phyloP scores from a whole-genome alignment of 495 filamentous ascomycete genomes.

The Penicillium macrosclerotiorum region DNA sequence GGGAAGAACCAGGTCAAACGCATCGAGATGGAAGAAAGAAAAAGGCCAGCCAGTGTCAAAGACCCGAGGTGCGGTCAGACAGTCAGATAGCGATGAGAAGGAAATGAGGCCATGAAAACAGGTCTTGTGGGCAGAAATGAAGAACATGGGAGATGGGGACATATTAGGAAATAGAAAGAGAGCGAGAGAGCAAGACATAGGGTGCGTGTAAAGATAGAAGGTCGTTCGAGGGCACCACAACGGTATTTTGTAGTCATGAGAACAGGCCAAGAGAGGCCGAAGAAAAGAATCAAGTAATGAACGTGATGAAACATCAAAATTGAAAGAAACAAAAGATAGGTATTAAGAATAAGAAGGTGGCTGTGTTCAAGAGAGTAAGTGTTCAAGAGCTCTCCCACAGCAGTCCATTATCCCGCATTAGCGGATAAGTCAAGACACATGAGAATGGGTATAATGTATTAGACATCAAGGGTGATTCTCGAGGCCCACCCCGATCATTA shows the following conservation, averaged over 20 bases:
- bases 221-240: conserved; percentile 8
- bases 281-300: conserved; percentile 1
- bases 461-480: conserved; percentile 18
- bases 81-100: background rate
- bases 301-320: background rate
- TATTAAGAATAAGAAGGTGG: conserved; percentile 5
- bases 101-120: conserved; percentile 1
- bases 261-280: background rate
- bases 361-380: background rate
- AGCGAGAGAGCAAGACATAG: background rate
- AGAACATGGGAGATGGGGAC: background rate
- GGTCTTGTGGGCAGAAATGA: background rate
- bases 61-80: no score
- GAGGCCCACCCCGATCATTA: conserved; percentile 21
- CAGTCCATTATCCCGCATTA: conserved; percentile 5
- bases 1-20: no score
- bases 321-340: background rate
- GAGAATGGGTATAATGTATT: conserved; percentile 20
- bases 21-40: no score
- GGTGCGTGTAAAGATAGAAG: conserved; percentile 6
- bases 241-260: conserved; percentile 1
- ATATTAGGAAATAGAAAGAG: background rate
- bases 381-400: background rate
- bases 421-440: conserved; percentile 8
- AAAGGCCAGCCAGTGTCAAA: no score